Evolutionary conservation across 2,329 filamentous ascomycete species (phyloP).

Genomic region (Penicillium sp.): DNA sequence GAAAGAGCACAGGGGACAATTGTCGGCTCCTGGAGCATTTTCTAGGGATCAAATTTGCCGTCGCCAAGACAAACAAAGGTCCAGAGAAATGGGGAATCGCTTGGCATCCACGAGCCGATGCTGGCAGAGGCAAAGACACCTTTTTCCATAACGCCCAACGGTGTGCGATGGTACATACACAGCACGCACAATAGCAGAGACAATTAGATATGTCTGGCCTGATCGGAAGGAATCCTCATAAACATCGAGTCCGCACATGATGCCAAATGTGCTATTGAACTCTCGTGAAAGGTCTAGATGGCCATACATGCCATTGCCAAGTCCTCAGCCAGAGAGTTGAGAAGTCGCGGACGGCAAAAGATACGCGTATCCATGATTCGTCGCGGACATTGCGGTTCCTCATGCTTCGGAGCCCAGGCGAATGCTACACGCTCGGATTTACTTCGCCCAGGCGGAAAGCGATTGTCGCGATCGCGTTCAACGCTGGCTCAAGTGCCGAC

Average conservation of each 20-base stretch:
- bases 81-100: neutral
- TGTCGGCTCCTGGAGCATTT: neutral
- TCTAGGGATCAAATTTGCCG: constrained; percentile 5
- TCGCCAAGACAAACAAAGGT: constrained; percentile 5
- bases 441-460: neutral
- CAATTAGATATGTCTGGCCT: neutral
- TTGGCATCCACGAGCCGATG: neutral
- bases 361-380: neutral
- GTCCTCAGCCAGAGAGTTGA: neutral
- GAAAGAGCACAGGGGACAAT: neutral
- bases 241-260: neutral
- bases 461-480: neutral
- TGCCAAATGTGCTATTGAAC: neutral
- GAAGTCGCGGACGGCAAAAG: neutral
- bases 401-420: neutral
- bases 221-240: neutral
- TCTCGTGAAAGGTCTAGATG: neutral
- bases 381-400: neutral
- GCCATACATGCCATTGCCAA: neutral
- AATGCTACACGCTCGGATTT: neutral
- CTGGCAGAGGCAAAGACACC: neutral
- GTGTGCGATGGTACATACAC: neutral
- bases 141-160: neutral
- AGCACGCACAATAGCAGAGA: neutral
- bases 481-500: constrained; percentile 4